Percentiles rank a stretch among this genome's conserved stretches.
Evolutionary conservation across 2,329 filamentous ascomycete species (phyloP).

Genomic region (Diaporthe sp.): DNA sequence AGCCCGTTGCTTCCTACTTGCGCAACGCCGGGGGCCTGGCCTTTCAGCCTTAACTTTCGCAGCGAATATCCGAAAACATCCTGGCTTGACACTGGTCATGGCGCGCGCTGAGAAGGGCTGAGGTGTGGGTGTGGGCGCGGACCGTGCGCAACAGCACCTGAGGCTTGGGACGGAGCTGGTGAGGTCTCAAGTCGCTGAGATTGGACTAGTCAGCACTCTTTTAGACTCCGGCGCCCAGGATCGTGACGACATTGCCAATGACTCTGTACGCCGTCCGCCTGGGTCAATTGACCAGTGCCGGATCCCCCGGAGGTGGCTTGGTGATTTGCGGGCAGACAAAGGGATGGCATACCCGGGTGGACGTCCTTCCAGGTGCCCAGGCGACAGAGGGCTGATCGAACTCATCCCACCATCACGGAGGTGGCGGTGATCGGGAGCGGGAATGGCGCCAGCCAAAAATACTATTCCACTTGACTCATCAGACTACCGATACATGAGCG

Average conservation of each 20-base stretch:
- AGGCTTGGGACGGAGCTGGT: conserved; percentile 22
- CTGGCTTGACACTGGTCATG: conserved; percentile 15
- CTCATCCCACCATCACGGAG: conserved; percentile 25
- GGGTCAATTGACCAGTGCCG: neutral
- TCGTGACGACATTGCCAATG: conserved; percentile 24
- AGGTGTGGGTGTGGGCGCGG: conserved; percentile 18
- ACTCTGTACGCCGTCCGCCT: neutral
- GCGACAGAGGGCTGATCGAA: neutral
- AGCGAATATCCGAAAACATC: conserved; percentile 21
- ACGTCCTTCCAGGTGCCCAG: too few species aligned
- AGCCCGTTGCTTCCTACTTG: conserved; percentile 11
- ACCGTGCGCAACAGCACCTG: conserved; percentile 14
- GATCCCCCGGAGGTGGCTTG: neutral
- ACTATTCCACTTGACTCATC: conserved; percentile 1
- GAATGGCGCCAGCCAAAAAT: neutral
- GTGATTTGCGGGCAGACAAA: neutral
- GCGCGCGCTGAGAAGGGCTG: conserved; percentile 3
- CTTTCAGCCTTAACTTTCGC: conserved; percentile 1
- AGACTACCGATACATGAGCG: neutral
- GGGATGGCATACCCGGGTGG: conserved; percentile 4
- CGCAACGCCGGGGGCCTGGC: neutral
- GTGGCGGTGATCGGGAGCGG: conserved; percentile 21
- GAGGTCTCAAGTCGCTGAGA: conserved; percentile 25
- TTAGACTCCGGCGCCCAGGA: conserved; percentile 17
- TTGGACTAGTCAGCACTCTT: conserved; percentile 19